phyloP scores from a whole-genome alignment of 768 basidiomycete species.

The Clavaria fumosa region DNA sequence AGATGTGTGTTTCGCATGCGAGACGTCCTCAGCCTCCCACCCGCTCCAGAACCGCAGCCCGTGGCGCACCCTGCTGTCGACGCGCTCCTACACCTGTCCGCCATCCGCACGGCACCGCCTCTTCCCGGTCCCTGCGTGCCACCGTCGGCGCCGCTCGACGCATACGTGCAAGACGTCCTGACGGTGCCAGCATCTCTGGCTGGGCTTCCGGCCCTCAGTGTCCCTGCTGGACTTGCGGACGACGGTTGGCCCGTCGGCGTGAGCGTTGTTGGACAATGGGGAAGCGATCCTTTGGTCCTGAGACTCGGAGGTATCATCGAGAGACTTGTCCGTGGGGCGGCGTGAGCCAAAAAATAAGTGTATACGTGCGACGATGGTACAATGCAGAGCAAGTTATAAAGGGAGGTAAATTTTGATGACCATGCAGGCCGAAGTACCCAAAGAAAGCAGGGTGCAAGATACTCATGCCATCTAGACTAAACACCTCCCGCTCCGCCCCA shows the following conservation, averaged over 20 bases:
- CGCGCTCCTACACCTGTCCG: constrained; percentile 72
- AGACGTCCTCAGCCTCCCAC: constrained; percentile 27
- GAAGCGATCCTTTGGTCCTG: constrained; percentile 47
- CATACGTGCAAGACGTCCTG: constrained; percentile 83
- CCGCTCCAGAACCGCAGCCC: not conserved
- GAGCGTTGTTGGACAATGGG: constrained; percentile 83
- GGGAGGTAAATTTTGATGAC: too few relatives aligned
- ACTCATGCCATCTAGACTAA: too few relatives aligned
- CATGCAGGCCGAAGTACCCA: too few relatives aligned
- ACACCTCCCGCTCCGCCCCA: too few relatives aligned
- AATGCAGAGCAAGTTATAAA: too few relatives aligned
- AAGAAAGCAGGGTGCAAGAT: too few relatives aligned
- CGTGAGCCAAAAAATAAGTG: too few relatives aligned
- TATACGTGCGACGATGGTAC: too few relatives aligned
- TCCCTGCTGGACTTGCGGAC: constrained; percentile 31
- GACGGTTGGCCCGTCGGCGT: constrained; percentile 76
- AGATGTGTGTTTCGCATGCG: constrained; percentile 45
- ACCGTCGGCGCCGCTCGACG: constrained; percentile 21
- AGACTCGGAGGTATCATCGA: constrained; percentile 36
- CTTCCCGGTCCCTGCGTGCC: constrained; percentile 1
- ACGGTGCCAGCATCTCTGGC: constrained; percentile 88
- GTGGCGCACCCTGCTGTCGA: constrained; percentile 36
- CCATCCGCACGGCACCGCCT: constrained; percentile 69
- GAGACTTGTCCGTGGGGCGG: too few relatives aligned
- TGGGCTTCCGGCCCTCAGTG: constrained; percentile 67